phyloP scores from a whole-genome alignment of 192 early-diverging fungal genomes.

The Coemansia sp. region DNA sequence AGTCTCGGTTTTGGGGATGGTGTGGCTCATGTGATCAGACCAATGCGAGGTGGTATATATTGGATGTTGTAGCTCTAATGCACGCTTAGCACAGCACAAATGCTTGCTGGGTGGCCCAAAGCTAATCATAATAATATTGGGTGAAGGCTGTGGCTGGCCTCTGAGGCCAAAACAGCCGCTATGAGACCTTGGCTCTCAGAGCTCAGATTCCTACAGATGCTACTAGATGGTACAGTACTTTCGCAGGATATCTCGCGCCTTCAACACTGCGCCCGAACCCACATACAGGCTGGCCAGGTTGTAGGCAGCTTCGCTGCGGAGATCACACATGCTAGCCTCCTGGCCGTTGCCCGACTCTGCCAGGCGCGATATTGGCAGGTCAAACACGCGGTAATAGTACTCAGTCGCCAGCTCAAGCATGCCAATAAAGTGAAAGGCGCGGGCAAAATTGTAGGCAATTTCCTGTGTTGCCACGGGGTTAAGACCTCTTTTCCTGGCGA shows the following conservation, averaged over 20 bases:
- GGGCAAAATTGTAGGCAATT: slow-evolving; percentile 76
- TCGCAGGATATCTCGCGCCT: slow-evolving; percentile 67
- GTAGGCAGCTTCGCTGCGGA: slow-evolving; percentile 83
- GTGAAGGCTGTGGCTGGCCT: too few relatives aligned
- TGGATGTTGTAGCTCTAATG: too few relatives aligned
- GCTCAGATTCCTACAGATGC: neutral
- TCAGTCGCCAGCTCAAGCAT: slow-evolving; percentile 73
- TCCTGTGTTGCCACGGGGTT: slow-evolving; percentile 45
- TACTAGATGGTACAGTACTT: slow-evolving; percentile 72
- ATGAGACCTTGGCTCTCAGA: too few relatives aligned
- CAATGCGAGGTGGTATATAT: too few relatives aligned
- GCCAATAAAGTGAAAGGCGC: slow-evolving; percentile 89
- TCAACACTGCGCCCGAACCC: slow-evolving; percentile 61
- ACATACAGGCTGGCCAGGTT: slow-evolving; percentile 83
- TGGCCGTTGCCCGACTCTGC: neutral
- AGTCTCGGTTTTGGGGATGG: too few relatives aligned
- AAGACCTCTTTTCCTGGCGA: neutral
- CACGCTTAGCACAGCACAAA: too few relatives aligned
- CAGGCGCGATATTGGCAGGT: slow-evolving; percentile 50
- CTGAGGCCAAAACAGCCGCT: too few relatives aligned
- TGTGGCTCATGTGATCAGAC: too few relatives aligned
- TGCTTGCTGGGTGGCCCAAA: too few relatives aligned
- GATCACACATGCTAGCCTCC: slow-evolving; percentile 14
- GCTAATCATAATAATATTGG: neutral
- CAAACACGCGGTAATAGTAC: slow-evolving; percentile 78